Evolutionary conservation across 2,329 filamentous ascomycete species (phyloP).

Genomic region (Aureobasidium mangrovei): DNA sequence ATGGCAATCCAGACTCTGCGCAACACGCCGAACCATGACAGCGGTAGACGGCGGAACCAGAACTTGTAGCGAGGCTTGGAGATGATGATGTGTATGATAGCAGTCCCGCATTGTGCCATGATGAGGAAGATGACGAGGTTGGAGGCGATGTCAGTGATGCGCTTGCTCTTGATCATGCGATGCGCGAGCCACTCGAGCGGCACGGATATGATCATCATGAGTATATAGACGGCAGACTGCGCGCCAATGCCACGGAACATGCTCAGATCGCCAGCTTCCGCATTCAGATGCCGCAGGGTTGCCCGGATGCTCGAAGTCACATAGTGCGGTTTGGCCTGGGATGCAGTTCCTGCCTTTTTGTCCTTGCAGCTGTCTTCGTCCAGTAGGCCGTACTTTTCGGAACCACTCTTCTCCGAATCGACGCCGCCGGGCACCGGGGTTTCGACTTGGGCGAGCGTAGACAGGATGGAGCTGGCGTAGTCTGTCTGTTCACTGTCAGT

Average conservation of each 20-base stretch:
- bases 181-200: neutral
- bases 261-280: conserved; percentile 10
- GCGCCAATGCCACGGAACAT: conserved; percentile 13
- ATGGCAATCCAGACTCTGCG: neutral
- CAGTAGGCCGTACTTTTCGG: conserved; percentile 10
- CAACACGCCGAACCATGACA: conserved; percentile 10
- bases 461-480: neutral
- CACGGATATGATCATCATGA: neutral
- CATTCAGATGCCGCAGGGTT: conserved; percentile 9
- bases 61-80: conserved; percentile 13
- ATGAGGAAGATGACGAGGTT: neutral
- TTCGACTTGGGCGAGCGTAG: neutral
- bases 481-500: neutral
- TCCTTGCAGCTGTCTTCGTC: conserved; percentile 1
- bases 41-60: conserved; percentile 16
- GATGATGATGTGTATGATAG: conserved; percentile 13
- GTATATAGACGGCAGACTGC: neutral
- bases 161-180: neutral
- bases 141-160: neutral
- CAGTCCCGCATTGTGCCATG: neutral
- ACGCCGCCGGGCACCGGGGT: conserved; percentile 1
- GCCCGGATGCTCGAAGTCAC: conserved; percentile 13
- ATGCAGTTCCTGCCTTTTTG: neutral
- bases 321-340: neutral
- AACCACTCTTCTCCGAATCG: neutral